Conservation (phyloP, 2,329 filamentous ascomycete species). For the Neonectria magnoliae region DNA sequence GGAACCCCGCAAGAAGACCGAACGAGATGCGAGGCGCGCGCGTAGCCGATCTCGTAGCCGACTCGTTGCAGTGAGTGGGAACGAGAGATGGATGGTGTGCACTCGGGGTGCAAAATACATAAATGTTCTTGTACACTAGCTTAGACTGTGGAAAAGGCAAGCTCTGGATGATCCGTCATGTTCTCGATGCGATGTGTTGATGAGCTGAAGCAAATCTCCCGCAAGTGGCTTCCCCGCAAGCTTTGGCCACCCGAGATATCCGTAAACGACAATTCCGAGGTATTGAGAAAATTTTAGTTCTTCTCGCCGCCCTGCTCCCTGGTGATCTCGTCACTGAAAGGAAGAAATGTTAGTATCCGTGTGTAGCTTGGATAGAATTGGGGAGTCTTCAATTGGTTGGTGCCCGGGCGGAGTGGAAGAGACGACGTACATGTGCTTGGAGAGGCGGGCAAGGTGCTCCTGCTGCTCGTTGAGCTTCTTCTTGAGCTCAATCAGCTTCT, state of each 20-base stretch:
- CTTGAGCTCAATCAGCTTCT: slow-evolving; percentile 85
- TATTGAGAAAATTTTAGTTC: slow-evolving; percentile 52
- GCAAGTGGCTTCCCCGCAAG: slow-evolving; percentile 33
- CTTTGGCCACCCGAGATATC: slow-evolving; percentile 30
- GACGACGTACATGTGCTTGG: slow-evolving; percentile 80
- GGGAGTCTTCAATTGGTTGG: slow-evolving; percentile 11
- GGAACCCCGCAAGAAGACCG: slow-evolving; percentile 27
- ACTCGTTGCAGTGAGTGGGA: slow-evolving; percentile 21
- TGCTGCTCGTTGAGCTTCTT: slow-evolving; percentile 80
- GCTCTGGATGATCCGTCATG: slow-evolving; percentile 33
- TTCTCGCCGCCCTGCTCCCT: slow-evolving; percentile 75
- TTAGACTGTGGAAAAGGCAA: slow-evolving; percentile 44
- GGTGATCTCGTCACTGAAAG: slow-evolving; percentile 77
- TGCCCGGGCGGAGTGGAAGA: slow-evolving; percentile 10
- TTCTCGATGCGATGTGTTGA: slow-evolving; percentile 26
- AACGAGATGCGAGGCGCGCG: slow-evolving; percentile 10
- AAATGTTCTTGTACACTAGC: slow-evolving; percentile 54
- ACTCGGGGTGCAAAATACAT: slow-evolving; percentile 36
- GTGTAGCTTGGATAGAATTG: not conserved
- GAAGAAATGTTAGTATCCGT: slow-evolving; percentile 23
- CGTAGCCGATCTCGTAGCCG: not conserved
- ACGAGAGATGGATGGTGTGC: slow-evolving; percentile 23
- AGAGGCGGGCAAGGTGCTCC: slow-evolving; percentile 83
- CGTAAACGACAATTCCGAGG: slow-evolving; percentile 24
- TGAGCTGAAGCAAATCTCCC: slow-evolving; percentile 29